Evolutionary conservation across 345 rosid genomes (phyloP).

Genomic region (Microthlaspi erraticum): DNA sequence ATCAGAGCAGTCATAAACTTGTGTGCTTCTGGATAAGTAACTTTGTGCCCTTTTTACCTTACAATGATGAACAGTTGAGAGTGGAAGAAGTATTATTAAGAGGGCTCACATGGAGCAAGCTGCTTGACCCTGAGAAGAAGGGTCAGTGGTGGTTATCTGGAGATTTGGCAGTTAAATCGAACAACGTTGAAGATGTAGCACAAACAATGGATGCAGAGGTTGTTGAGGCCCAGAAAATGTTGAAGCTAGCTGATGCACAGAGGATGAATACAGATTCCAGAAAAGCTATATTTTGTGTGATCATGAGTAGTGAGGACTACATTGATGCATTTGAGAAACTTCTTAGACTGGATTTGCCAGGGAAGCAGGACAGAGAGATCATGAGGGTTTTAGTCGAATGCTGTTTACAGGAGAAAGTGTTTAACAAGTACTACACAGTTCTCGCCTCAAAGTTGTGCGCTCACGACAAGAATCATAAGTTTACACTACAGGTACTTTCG

Average conservation of each 20-base stretch:
- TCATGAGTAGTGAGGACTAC: slow-evolving; percentile 94
- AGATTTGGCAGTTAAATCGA: slow-evolving; percentile 48
- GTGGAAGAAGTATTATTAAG: slow-evolving; percentile 71
- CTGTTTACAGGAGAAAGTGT: slow-evolving; percentile 84
- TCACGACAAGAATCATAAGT: slow-evolving; percentile 88
- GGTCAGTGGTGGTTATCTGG: slow-evolving; percentile 97
- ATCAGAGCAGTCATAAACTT: not conserved
- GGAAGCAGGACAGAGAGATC: slow-evolving; percentile 94
- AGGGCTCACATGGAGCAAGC: slow-evolving; percentile 89
- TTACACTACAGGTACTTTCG: slow-evolving; percentile 73
- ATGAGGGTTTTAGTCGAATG: slow-evolving; percentile 88
- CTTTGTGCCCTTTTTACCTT: not conserved
- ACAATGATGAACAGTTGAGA: slow-evolving; percentile 55
- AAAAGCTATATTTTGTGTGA: slow-evolving; percentile 88
- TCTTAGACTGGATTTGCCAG: slow-evolving; percentile 77
- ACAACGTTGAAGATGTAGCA: slow-evolving; percentile 69
- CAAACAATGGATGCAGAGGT: slow-evolving; percentile 83
- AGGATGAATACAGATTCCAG: slow-evolving; percentile 95
- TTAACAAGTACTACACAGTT: slow-evolving; percentile 80
- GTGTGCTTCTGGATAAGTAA: slow-evolving; percentile 10
- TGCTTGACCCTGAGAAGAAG: slow-evolving; percentile 84
- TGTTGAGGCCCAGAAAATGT: slow-evolving; percentile 82
- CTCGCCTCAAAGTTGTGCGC: slow-evolving; percentile 84
- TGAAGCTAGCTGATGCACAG: slow-evolving; percentile 90
- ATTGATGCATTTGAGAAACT: slow-evolving; percentile 92